Conservation (phyloP, 352 stramenopile genomes). For the Globisporangium spiculum region DNA sequence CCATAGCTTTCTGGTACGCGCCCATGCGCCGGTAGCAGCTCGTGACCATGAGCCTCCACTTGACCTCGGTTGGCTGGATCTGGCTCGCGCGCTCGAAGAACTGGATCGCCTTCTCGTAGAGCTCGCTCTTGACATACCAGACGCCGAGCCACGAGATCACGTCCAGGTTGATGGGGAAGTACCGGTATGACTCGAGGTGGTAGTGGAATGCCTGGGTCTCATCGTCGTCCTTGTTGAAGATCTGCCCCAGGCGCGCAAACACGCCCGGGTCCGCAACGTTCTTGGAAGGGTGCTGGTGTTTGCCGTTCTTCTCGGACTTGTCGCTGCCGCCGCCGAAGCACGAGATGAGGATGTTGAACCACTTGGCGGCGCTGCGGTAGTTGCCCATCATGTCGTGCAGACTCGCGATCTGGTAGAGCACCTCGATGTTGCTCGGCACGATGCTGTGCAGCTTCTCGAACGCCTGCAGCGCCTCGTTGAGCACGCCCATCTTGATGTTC, state of each 20-base stretch:
- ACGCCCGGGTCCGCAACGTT: conserved; percentile 76
- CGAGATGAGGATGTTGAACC: conserved; percentile 93
- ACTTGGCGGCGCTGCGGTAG: conserved; percentile 89
- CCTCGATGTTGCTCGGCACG: conserved; percentile 88
- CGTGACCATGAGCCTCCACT: conserved; percentile 97
- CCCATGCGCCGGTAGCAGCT: conserved; percentile 95
- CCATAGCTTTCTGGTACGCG: conserved; percentile 89
- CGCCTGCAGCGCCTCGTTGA: conserved; percentile 91
- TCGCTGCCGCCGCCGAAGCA: conserved; percentile 84
- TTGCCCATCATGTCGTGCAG: conserved; percentile 92
- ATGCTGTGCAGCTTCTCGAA: conserved; percentile 98
- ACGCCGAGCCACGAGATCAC: conserved; percentile 96
- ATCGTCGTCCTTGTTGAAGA: conserved; percentile 93
- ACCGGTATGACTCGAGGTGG: conserved; percentile 93
- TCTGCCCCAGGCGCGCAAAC: conserved; percentile 89
- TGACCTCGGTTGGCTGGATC: conserved; percentile 94
- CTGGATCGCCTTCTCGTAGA: conserved; percentile 96
- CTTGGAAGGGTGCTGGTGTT: conserved; percentile 36
- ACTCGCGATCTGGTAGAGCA: conserved; percentile 96
- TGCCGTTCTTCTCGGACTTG: conserved; percentile 44
- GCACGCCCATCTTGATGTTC: conserved; percentile 86
- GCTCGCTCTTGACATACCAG: conserved; percentile 96
- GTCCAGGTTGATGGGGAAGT: conserved; percentile 95
- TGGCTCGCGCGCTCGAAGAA: conserved; percentile 95
- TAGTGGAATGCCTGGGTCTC: conserved; percentile 96